Percentiles rank a stretch among this genome's conserved stretches.
phyloP scores from a whole-genome alignment of 2,329 filamentous ascomycete genomes.

The Colletotrichum sp. region DNA sequence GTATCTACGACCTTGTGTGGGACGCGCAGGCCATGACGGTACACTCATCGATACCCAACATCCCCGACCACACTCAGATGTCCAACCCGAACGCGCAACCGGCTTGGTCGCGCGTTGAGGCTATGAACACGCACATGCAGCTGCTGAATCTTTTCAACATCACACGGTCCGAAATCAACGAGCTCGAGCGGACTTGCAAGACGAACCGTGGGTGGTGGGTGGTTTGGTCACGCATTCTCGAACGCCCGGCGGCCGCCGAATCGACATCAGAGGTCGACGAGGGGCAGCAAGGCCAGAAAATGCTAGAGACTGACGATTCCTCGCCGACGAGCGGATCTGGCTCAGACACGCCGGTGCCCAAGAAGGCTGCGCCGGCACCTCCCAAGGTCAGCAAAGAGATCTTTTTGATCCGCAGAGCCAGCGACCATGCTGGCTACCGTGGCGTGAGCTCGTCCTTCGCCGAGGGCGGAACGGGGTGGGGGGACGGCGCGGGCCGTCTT shows the following conservation, averaged over 20 bases:
- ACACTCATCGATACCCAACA: conserved; percentile 70
- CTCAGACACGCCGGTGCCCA: background rate
- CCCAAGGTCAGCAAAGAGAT: conserved; percentile 59
- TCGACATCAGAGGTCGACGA: background rate
- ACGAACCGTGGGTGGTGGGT: conserved; percentile 74
- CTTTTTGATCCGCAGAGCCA: conserved; percentile 63
- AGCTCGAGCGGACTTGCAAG: conserved; percentile 68
- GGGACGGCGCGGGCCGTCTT: conserved; percentile 63
- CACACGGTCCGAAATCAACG: conserved; percentile 46
- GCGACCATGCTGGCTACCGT: conserved; percentile 54
- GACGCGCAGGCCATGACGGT: conserved; percentile 61
- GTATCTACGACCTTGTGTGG: conserved; percentile 68
- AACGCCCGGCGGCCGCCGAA: conserved; percentile 28
- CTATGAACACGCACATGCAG: conserved; percentile 68
- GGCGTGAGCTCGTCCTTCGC: conserved; percentile 35
- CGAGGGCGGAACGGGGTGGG: conserved; percentile 47
- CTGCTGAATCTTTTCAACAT: conserved; percentile 61
- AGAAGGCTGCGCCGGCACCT: background rate
- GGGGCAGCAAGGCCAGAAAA: background rate
- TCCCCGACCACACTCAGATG: conserved; percentile 51
- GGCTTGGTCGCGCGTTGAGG: conserved; percentile 66
- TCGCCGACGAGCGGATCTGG: background rate
- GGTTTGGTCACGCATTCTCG: conserved; percentile 65
- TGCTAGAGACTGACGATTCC: background rate
- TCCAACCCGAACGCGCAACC: background rate